phyloP scores from a whole-genome alignment of 352 stramenopile genomes.

The Pythium oligandrum region DNA sequence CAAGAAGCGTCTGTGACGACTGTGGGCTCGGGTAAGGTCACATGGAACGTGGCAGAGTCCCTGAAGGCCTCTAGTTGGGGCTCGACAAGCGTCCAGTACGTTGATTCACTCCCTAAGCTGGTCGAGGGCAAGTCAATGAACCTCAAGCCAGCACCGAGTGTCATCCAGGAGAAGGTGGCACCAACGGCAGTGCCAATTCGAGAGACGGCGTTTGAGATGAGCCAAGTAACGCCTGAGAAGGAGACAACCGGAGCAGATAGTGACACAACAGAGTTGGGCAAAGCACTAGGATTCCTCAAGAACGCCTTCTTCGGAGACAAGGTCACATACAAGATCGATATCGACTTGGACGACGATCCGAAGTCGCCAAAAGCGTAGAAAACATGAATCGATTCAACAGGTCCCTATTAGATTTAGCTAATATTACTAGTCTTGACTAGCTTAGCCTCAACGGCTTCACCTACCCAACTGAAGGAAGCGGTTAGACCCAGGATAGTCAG shows the following conservation, averaged over 20 bases:
- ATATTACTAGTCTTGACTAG: too few species aligned
- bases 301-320: constrained; percentile 2
- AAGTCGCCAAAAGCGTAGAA: too few species aligned
- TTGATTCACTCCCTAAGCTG: background rate
- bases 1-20: constrained; percentile 1
- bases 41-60: background rate
- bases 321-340: background rate
- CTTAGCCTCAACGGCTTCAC: too few species aligned
- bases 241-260: background rate
- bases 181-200: background rate
- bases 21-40: constrained; percentile 4
- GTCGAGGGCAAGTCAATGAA: constrained; percentile 5
- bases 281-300: background rate
- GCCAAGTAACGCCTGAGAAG: background rate
- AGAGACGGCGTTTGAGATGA: background rate
- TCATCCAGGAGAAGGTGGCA: background rate
- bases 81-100: constrained; percentile 2
- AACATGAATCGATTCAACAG: too few species aligned
- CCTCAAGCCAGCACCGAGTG: background rate
- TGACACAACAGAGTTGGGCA: background rate
- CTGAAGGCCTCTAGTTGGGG: constrained; percentile 4
- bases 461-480: too few species aligned
- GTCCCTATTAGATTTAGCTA: too few species aligned
- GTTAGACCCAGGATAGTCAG: too few species aligned
- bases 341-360: too few species aligned